These are phyloP conservation scores for Neonectria hederae DNA, from an alignment of 2,329 filamentous ascomycete genomes.

Conservation along the genomic window DNA sequence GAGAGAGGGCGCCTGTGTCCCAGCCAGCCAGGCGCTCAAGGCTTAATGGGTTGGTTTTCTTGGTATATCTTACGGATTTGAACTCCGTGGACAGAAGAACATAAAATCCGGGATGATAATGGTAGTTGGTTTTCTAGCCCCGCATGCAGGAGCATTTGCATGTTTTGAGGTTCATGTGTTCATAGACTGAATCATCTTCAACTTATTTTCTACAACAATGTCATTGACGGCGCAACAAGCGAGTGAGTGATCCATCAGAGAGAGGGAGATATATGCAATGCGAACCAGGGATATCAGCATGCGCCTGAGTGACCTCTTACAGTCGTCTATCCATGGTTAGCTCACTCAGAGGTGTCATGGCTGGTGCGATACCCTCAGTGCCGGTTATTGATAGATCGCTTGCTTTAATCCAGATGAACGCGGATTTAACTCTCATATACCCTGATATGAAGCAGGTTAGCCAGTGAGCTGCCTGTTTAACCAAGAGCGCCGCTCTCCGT, in stretches of 20 bases:
- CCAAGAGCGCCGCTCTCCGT: background rate
- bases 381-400: background rate
- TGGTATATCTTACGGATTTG: slow-evolving; percentile 12
- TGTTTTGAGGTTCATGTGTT: slow-evolving; percentile 1
- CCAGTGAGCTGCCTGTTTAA: background rate
- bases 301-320: background rate
- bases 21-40: background rate
- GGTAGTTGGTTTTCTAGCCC: background rate
- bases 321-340: background rate
- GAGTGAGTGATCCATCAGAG: background rate
- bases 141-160: background rate
- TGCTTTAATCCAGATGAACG: background rate
- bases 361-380: background rate
- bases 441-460: background rate
- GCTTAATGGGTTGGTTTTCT: slow-evolving; percentile 6
- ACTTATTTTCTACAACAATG: background rate
- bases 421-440: background rate
- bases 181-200: background rate
- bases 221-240: background rate
- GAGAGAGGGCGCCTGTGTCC: background rate
- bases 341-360: background rate
- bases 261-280: background rate
- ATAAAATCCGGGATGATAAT: slow-evolving; percentile 15
- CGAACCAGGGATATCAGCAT: background rate
- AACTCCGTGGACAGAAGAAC: slow-evolving; percentile 2